Evolutionary conservation across 306 rosid genomes (phyloP).

Genomic region (Dalbergia oliveri): DNA sequence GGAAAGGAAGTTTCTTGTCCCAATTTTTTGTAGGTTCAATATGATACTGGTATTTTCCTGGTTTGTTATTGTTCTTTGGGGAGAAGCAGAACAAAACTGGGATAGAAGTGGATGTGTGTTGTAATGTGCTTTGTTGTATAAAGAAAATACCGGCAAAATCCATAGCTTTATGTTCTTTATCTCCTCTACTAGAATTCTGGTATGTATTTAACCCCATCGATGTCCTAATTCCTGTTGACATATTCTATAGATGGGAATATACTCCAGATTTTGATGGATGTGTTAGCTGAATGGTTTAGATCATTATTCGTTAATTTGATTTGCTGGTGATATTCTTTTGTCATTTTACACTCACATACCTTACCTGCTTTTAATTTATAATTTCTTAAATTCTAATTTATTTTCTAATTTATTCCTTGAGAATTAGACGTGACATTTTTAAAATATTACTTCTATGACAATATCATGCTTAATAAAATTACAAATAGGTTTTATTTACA

Average conservation of each 20-base stretch:
- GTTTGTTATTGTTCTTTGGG: conserved; percentile 38
- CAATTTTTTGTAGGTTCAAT: conserved; percentile 49
- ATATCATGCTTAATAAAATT: no score
- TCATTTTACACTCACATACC: not conserved
- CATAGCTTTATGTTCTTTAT: not conserved
- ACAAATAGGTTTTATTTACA: no score
- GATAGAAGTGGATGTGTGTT: conserved; percentile 47
- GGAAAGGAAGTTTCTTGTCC: conserved; percentile 20
- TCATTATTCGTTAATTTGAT: conserved; percentile 4
- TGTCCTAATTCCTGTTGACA: conserved; percentile 25
- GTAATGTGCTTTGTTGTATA: conserved; percentile 47
- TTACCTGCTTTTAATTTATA: not conserved
- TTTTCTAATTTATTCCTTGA: no score
- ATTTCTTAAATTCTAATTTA: no score
- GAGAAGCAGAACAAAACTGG: conserved; percentile 30
- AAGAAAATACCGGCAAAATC: not conserved
- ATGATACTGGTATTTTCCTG: conserved; percentile 41
- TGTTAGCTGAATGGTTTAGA: not conserved
- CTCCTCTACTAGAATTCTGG: not conserved
- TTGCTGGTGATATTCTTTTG: not conserved
- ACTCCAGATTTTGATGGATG: conserved; percentile 19
- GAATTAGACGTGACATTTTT: no score
- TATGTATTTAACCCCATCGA: conserved; percentile 10
- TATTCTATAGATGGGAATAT: conserved; percentile 26
- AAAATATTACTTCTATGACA: no score